Evolutionary conservation across 768 basidiomycete genomes (phyloP).

Genomic region (Lactarius psammicola): DNA sequence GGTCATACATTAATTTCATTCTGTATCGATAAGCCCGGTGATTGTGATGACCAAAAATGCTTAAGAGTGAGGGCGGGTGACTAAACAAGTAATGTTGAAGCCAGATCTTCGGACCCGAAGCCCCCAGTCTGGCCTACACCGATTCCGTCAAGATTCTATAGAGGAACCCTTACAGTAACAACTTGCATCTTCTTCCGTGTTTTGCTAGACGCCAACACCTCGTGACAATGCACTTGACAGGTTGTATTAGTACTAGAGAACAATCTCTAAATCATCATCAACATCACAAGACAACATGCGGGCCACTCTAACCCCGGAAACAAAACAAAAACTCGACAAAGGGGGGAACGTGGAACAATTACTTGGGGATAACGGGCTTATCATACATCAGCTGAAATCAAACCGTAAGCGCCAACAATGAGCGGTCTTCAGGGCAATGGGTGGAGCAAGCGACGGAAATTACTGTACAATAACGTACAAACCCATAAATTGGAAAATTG

Average conservation of each 20-base stretch:
- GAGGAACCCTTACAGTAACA: neutral
- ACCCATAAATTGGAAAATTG: neutral
- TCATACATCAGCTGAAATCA: neutral
- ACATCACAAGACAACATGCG: neutral
- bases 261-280: neutral
- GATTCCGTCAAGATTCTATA: too few relatives aligned
- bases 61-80: neutral
- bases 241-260: neutral
- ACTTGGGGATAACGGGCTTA: neutral
- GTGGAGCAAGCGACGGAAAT: neutral
- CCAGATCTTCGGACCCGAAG: neutral
- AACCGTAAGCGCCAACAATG: neutral
- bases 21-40: neutral
- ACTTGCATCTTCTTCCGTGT: neutral
- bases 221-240: neutral
- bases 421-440: neutral
- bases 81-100: neutral
- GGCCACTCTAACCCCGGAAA: neutral
- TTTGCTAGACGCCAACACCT: neutral
- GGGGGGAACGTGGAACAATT: neutral
- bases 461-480: neutral
- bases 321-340: neutral
- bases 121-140: neutral
- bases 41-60: neutral
- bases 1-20: neutral